Evolutionary conservation across 371 early-diverging fungal species (phyloP), one percentile per base, ranked within the genome.

Genomic region (Apophysomyces variabilis): DNA sequence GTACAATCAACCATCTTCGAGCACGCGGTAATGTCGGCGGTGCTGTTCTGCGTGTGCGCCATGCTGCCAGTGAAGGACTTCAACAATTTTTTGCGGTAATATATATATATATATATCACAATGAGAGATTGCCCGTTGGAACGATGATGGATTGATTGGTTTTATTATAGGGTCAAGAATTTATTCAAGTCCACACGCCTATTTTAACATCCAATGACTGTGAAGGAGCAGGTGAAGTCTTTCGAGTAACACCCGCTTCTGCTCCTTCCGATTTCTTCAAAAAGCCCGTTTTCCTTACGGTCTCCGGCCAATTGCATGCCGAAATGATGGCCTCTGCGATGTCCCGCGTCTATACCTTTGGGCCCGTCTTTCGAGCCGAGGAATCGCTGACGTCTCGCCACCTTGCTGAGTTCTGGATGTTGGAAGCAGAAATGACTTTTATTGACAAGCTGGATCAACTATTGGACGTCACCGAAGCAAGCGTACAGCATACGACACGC

Each of bases 401-500:
- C 68, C 68, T 97, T 18, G 91, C 96, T 1, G 98, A 97, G 70
- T 97, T 97, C 66, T 95, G 93, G 92, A 97, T 97, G 98, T 70
- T 95, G 38, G 98, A 97, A 72, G 95, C 94, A 0, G 97, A 97
- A 67, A 77, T 90, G 46, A 85, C 92, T 0, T 96, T 96, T 72
- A 69, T 96, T 12, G 77, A 85, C 54, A 35, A 76, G 3, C 47
- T 89, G 12, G 73, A 82, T 0, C 80, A 81, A 9, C 73, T 92
- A 13, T 44, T 89, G 60, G 82, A 87, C 32, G 82, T 90, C 8
- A 78, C 85, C 4, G 90, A 90, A 66, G 83, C 80, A 0, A 84
- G 80, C 39, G 64, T 89, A 9, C 80, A 79, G 60, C 68, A 74
- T 21, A 78, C 85, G 0, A 88, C 82, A 0, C 75, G 75, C 0